Conservation (phyloP, 2,329 filamentous ascomycete species). For the Beauveria pseudobassiana region DNA sequence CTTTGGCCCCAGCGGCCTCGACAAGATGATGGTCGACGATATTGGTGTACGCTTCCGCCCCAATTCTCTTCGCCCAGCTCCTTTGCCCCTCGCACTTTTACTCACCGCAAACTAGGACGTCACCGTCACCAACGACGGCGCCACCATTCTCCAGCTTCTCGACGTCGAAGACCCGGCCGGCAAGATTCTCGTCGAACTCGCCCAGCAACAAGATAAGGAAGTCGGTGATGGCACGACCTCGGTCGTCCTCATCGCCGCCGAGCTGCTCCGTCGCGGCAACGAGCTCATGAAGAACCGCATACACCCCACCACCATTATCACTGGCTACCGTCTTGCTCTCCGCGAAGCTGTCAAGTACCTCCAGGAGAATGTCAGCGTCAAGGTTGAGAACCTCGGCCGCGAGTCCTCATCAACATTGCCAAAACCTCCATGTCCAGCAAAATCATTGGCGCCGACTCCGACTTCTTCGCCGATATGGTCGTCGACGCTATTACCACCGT, state of each 20-base stretch:
- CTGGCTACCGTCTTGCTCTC: constrained; percentile 89
- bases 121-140: constrained; percentile 97
- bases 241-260: constrained; percentile 92
- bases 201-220: constrained; percentile 98
- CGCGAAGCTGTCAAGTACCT: constrained; percentile 98
- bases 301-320: constrained; percentile 99
- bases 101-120: constrained; percentile 59
- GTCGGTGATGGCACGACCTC: constrained; percentile 98
- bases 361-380: constrained; percentile 95
- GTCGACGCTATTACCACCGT: constrained; percentile 95
- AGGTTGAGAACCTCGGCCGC: constrained; percentile 83
- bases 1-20: constrained; percentile 90
- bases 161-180: constrained; percentile 97
- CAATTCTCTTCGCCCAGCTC: not conserved
- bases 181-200: constrained; percentile 95
- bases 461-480: constrained; percentile 96
- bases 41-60: constrained; percentile 63
- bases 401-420: constrained; percentile 92
- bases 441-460: constrained; percentile 90
- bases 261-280: constrained; percentile 88
- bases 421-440: constrained; percentile 99
- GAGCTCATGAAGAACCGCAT: constrained; percentile 99
- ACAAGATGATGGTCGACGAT: constrained; percentile 99
- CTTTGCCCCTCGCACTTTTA: constrained; percentile 11
- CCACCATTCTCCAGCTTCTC: constrained; percentile 88